Evolutionary conservation across 768 basidiomycete genomes (phyloP).

Genomic region (Lactarius hengduanensis): DNA sequence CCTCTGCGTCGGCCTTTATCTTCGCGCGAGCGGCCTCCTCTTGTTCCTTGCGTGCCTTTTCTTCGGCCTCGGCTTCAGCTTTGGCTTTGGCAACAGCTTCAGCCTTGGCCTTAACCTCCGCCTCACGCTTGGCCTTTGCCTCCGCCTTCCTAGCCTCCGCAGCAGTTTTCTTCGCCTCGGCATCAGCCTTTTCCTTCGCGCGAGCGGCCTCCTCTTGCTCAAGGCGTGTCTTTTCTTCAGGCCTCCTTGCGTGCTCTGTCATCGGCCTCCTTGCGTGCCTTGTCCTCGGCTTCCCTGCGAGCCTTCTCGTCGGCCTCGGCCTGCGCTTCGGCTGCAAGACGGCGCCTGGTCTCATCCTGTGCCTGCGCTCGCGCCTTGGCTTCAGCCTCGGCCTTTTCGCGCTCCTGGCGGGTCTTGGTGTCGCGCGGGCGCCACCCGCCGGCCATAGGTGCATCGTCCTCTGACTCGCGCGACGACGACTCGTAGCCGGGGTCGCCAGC

Average conservation of each 20-base stretch:
- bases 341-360: conserved; percentile 9
- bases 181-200: background rate
- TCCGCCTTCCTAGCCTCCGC: background rate
- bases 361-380: conserved; percentile 12
- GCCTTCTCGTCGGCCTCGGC: conserved; percentile 10
- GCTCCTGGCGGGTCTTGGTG: conserved; percentile 14
- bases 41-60: background rate
- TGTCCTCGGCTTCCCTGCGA: conserved; percentile 10
- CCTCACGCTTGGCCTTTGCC: no score
- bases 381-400: conserved; percentile 14
- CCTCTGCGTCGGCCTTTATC: background rate
- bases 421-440: conserved; percentile 24
- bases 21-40: background rate
- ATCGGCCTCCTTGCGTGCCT: conserved; percentile 7
- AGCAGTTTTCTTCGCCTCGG: conserved; percentile 2
- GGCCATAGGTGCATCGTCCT: conserved; percentile 21
- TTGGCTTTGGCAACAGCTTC: background rate
- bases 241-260: conserved; percentile 1
- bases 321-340: conserved; percentile 17
- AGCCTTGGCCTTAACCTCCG: background rate
- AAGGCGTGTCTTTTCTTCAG: background rate
- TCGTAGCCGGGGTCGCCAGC: conserved; percentile 24
- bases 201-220: background rate
- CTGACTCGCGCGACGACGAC: conserved; percentile 23
- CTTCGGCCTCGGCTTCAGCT: background rate